Percentiles rank a stretch among this genome's conserved stretches.
These are phyloP conservation scores for Ploettnerulaceae sp. DNA, from an alignment of 2,329 filamentous ascomycete species.

Conservation along the genomic window DNA sequence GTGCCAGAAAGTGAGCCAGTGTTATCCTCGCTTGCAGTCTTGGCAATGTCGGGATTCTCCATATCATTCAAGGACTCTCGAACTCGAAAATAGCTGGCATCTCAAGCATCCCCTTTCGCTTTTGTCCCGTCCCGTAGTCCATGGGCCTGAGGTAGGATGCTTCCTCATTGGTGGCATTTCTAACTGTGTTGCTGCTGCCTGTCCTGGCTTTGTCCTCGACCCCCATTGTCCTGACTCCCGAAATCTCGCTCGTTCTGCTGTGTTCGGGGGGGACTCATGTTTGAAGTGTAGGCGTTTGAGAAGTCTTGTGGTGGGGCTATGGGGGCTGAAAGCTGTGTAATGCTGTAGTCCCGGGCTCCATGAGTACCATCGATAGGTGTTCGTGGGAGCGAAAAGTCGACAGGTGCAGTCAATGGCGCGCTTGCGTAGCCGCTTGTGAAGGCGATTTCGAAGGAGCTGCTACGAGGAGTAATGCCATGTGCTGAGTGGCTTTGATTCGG, in stretches of 20 bases:
- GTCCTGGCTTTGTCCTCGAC: slow-evolving; percentile 23
- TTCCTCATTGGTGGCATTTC: slow-evolving; percentile 20
- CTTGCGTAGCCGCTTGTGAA: slow-evolving; percentile 49
- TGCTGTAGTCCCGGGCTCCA: slow-evolving; percentile 44
- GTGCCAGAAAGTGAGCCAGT: neutral
- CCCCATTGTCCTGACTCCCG: too few species aligned
- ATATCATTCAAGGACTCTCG: slow-evolving; percentile 19
- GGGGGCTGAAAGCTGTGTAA: slow-evolving; percentile 51
- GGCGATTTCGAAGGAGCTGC: slow-evolving; percentile 37
- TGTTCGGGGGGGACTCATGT: slow-evolving; percentile 7
- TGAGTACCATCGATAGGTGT: slow-evolving; percentile 38
- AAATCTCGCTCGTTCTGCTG: slow-evolving; percentile 7
- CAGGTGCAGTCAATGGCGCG: slow-evolving; percentile 49
- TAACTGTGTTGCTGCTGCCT: slow-evolving; percentile 8
- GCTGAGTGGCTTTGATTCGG: slow-evolving; percentile 29
- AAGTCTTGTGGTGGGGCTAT: slow-evolving; percentile 47
- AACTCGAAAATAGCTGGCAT: slow-evolving; percentile 27
- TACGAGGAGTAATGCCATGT: slow-evolving; percentile 24
- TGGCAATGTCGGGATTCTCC: neutral
- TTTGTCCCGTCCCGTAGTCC: slow-evolving; percentile 29
- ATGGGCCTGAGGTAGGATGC: slow-evolving; percentile 24
- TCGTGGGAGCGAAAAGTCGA: slow-evolving; percentile 47
- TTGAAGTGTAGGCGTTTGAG: slow-evolving; percentile 15
- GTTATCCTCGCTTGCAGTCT: slow-evolving; percentile 2
- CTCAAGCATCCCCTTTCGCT: slow-evolving; percentile 30